Evolutionary conservation across 1,284 basidiomycete species (phyloP).

Genomic region (Boletus mariae): DNA sequence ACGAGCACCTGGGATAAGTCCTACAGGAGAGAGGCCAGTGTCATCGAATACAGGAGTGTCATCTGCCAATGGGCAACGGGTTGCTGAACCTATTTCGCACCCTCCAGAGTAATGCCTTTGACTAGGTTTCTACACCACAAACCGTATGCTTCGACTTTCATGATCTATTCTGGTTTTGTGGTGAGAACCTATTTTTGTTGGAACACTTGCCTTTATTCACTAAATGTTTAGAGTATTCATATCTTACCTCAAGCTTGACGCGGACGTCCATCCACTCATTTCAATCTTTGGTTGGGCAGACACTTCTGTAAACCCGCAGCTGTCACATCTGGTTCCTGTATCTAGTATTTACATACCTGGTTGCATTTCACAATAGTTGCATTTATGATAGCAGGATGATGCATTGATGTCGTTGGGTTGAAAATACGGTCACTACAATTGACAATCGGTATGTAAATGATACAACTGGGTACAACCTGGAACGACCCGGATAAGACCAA

Average conservation of each 20-base stretch:
- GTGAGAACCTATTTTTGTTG: neutral
- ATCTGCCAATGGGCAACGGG: slow-evolving; percentile 7
- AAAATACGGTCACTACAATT: slow-evolving; percentile 20
- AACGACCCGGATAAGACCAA: slow-evolving; percentile 3
- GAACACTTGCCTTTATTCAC: neutral
- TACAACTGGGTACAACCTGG: slow-evolving; percentile 19
- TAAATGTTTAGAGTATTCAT: slow-evolving; percentile 7
- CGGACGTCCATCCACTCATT: slow-evolving; percentile 2
- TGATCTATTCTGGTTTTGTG: neutral
- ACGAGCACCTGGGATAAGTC: slow-evolving; percentile 28
- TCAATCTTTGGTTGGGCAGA: slow-evolving; percentile 3
- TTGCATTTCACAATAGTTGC: neutral
- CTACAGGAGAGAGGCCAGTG: slow-evolving; percentile 8
- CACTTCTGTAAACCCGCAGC: neutral
- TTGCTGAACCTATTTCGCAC: slow-evolving; percentile 1
- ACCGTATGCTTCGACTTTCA: neutral
- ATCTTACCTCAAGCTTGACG: neutral
- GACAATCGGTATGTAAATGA: slow-evolving; percentile 15
- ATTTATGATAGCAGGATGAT: slow-evolving; percentile 9
- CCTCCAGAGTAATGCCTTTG: slow-evolving; percentile 3
- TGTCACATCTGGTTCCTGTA: neutral
- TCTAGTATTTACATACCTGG: neutral
- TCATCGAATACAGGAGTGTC: slow-evolving; percentile 10
- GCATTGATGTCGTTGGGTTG: slow-evolving; percentile 6
- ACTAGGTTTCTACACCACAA: neutral